Base-by-base conservation (phyloP, 176 grass and related monocot genomes). In the Cymbopogon citratus region DNA sequence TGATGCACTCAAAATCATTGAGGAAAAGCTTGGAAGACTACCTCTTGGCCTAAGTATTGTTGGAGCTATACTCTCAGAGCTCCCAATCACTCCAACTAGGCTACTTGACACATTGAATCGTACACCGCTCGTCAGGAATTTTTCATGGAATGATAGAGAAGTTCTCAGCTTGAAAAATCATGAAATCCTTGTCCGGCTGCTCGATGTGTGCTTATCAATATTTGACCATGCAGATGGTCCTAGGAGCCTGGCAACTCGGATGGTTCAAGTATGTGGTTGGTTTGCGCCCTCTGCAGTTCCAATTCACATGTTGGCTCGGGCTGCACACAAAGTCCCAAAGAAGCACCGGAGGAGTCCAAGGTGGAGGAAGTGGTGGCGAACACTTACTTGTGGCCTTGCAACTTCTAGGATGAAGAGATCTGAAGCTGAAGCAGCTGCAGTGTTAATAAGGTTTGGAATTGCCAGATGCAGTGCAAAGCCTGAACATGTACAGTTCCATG, bases 191-290 rank as follows among this genome's bases (percentile, higher is more conserved):
- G 63, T 95, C 28, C 91, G 94, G 21, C 85, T 98, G 36, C 75
- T 98, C 41, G 96, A 98, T 85, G 92, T 95, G 63, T 98, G 92
- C 65, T 49, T 95, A 72, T 95, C 92, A 1, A 98, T 98, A 84
- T 95, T 98, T 78, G 96, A 98, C 69, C 96, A 95, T 80, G 96
- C 92, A 8, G 96, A 98, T 85, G 96, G 96, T 45, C 90, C 90
- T 43, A 85, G 76, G 60, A 93, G 96, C 76, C 76, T 98, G 73
- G 96, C 96, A 64, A 84, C 91, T 77, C 88, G 92, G 66, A 98
- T 95, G 96, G 86, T 91, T 74, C 96, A 93, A 66, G 87, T 90
- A 44, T 90, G 92, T 77, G 92, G 92, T 54, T 98, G 96, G 96
- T 93, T 95, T 81, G 90, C 92, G 82, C 83, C 88, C 33, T 91